Percentiles rank a stretch among this genome's conserved stretches.
Conservation (phyloP, 495 filamentous ascomycete genomes). For the Talaromyces thailandensis region DNA sequence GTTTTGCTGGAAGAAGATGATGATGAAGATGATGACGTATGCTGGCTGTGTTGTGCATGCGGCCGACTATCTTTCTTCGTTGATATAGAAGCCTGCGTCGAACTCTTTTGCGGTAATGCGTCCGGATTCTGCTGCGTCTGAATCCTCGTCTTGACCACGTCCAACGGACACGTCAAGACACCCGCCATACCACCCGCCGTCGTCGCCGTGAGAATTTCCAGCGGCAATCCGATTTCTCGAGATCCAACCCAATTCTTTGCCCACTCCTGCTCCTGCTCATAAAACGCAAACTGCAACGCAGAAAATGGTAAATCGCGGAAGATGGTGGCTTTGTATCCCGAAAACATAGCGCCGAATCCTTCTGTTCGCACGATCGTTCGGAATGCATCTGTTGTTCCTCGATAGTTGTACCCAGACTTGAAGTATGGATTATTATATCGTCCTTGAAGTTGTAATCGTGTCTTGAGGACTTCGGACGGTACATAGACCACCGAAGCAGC, state of each 20-base stretch:
- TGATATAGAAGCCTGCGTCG: background rate
- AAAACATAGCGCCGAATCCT: constrained; percentile 77
- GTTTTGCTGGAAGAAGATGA: constrained; percentile 19
- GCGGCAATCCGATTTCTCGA: constrained; percentile 68
- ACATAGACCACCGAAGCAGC: constrained; percentile 90
- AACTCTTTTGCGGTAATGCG: constrained; percentile 10
- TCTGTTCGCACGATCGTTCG: constrained; percentile 76
- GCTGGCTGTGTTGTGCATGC: constrained; percentile 14
- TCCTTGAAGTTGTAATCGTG: constrained; percentile 87
- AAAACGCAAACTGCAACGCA: constrained; percentile 94
- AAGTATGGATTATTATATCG: constrained; percentile 92
- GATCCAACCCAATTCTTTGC: constrained; percentile 66
- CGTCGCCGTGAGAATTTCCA: constrained; percentile 85
- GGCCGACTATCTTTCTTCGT: constrained; percentile 29
- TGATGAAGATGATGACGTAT: constrained; percentile 16
- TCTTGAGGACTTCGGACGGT: constrained; percentile 94
- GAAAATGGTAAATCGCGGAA: constrained; percentile 94
- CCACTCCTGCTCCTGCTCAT: constrained; percentile 81
- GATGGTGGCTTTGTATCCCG: constrained; percentile 88
- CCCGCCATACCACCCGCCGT: constrained; percentile 92
- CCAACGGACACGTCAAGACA: constrained; percentile 87
- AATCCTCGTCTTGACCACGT: constrained; percentile 96
- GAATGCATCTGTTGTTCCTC: constrained; percentile 65
- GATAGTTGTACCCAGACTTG: constrained; percentile 89
- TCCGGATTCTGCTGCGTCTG: constrained; percentile 77